phyloP scores from a whole-genome alignment of 768 basidiomycete genomes.

The Leccinum rimulosum region DNA sequence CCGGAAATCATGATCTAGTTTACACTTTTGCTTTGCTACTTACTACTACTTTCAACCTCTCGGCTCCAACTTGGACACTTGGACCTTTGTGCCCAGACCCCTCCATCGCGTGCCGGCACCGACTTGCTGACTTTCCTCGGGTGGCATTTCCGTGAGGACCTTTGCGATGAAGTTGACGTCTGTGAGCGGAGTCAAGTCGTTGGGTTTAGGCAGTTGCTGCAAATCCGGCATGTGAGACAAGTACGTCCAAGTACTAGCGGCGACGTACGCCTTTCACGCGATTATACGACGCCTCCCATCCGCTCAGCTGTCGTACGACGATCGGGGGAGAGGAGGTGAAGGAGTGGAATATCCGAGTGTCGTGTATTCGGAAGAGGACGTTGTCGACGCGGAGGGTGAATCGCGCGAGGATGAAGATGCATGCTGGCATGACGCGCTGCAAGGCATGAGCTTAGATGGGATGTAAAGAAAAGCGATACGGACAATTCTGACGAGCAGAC shows the following conservation, averaged over 20 bases:
- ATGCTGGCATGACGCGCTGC: conserved; percentile 96
- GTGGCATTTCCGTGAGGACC: conserved; percentile 60
- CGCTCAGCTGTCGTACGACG: conserved; percentile 77
- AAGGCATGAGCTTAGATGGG: neutral
- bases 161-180: conserved; percentile 82
- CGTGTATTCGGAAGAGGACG: conserved; percentile 87
- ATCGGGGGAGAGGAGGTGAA: conserved; percentile 60
- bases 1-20: conserved; percentile 3
- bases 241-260: too few species aligned
- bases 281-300: conserved; percentile 90
- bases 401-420: conserved; percentile 84
- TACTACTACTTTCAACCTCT: conserved; percentile 7
- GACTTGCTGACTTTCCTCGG: conserved; percentile 51
- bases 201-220: conserved; percentile 65
- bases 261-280: conserved; percentile 67
- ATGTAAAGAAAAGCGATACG: conserved; percentile 29
- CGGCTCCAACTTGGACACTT: conserved; percentile 41
- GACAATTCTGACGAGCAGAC: conserved; percentile 83
- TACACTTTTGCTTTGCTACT: neutral
- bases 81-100: conserved; percentile 65
- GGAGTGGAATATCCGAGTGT: conserved; percentile 88
- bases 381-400: conserved; percentile 94
- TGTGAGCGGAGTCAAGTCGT: conserved; percentile 87
- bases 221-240: neutral
- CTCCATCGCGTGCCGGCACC: conserved; percentile 84